Evolutionary conservation across 2,329 filamentous ascomycete species (phyloP).

Genomic region (Fusarium sacchari): DNA sequence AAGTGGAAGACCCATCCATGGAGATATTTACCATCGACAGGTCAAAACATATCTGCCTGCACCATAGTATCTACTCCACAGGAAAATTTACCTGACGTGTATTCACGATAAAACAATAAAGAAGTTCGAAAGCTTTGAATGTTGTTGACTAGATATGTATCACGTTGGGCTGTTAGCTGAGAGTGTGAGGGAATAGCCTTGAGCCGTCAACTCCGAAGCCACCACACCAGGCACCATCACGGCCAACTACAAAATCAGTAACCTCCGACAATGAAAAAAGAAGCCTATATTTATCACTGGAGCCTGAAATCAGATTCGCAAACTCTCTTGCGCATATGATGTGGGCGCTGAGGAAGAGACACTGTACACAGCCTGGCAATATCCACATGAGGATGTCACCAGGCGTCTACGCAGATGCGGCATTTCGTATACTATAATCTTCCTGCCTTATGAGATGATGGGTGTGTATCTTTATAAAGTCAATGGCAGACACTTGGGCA

Average conservation of each 20-base stretch:
- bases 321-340: neutral
- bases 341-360: neutral
- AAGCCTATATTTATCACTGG: neutral
- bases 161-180: neutral
- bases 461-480: too few species aligned
- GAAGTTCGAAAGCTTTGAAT: neutral
- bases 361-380: neutral
- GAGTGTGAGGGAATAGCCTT: neutral
- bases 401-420: neutral
- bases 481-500: too few species aligned
- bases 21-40: neutral
- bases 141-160: neutral
- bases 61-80: neutral
- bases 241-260: neutral
- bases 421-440: rapidly evolving
- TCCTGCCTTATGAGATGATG: rapidly evolving
- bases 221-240: neutral
- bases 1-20: neutral
- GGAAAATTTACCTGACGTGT: too few species aligned
- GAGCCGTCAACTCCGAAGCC: neutral
- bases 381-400: neutral
- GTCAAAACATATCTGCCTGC: neutral
- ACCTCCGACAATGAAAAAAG: neutral
- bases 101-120: too few species aligned
- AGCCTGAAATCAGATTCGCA: neutral